phyloP scores from a whole-genome alignment of 495 filamentous ascomycete genomes.

The Extremus antarcticus region DNA sequence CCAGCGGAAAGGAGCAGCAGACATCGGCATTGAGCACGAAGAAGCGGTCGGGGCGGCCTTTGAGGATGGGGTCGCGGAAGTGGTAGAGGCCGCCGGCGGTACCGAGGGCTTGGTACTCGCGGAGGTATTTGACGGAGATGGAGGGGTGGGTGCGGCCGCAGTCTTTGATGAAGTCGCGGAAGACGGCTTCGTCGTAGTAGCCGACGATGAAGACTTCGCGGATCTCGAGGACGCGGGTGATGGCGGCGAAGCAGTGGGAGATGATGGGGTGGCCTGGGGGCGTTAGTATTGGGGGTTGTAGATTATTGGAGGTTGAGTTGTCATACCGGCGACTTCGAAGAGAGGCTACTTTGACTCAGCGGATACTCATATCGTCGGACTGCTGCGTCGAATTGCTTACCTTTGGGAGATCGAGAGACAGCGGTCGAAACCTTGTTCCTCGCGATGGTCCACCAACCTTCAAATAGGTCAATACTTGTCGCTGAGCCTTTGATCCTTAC shows the following conservation, averaged over 20 bases:
- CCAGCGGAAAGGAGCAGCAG: conserved; percentile 96
- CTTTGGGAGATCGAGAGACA: conserved; percentile 96
- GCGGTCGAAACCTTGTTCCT: conserved; percentile 90
- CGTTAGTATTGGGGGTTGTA: background rate
- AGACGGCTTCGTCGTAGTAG: conserved; percentile 95
- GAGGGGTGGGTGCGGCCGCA: conserved; percentile 72
- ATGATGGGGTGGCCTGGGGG: conserved; percentile 68
- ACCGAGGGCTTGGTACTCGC: conserved; percentile 93
- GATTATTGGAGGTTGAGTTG: background rate
- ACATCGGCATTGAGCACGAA: conserved; percentile 98
- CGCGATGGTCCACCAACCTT: conserved; percentile 88
- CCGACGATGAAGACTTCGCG: conserved; percentile 95
- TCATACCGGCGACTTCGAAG: conserved; percentile 80
- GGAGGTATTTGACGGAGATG: conserved; percentile 86
- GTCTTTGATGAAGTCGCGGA: conserved; percentile 96
- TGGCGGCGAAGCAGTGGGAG: conserved; percentile 88
- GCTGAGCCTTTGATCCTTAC: background rate
- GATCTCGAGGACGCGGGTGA: conserved; percentile 83
- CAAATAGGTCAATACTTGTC: background rate
- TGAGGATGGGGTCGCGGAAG: conserved; percentile 98
- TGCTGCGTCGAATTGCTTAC: too few relatives aligned
- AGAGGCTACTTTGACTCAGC: conserved; percentile 56
- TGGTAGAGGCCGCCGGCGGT: conserved; percentile 97
- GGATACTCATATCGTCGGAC: too few relatives aligned
- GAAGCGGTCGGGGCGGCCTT: conserved; percentile 85